Conservation (phyloP, 768 basidiomycete species). For the Boletellus sp. region DNA sequence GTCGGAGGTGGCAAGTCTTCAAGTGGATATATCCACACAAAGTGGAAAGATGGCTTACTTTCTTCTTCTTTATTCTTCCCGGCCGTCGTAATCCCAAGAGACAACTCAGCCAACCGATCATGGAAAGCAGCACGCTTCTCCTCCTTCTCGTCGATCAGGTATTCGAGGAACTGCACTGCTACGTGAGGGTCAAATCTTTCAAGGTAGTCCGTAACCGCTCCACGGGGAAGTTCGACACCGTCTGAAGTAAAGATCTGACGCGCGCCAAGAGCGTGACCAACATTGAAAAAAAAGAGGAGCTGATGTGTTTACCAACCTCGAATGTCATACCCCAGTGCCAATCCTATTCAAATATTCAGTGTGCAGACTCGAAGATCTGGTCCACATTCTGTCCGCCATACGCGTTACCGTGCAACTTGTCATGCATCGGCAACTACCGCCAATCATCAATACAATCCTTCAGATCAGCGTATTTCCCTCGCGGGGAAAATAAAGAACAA, state of each 20-base stretch:
- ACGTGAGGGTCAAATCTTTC: constrained; percentile 61
- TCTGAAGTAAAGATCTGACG: constrained; percentile 91
- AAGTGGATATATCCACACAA: neutral
- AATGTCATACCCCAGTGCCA: constrained; percentile 72
- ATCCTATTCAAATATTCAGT: constrained; percentile 83
- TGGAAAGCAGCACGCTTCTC: constrained; percentile 73
- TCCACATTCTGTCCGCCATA: too few species aligned
- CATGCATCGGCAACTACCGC: too few species aligned
- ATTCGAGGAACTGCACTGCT: constrained; percentile 81
- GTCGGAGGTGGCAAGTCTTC: constrained; percentile 2
- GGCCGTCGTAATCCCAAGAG: constrained; percentile 62
- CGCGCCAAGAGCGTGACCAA: neutral
- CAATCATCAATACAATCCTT: too few species aligned
- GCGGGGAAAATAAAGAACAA: too few species aligned
- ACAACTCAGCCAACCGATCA: constrained; percentile 85
- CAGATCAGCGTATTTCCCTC: too few species aligned
- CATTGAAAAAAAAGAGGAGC: neutral
- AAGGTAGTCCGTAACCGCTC: constrained; percentile 72
- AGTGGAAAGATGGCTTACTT: constrained; percentile 37
- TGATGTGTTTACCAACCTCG: constrained; percentile 49
- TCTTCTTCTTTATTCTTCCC: constrained; percentile 59
- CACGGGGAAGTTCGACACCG: constrained; percentile 84
- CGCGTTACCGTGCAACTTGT: too few species aligned
- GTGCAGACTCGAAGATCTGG: constrained; percentile 76
- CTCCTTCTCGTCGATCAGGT: constrained; percentile 68